phyloP scores from a whole-genome alignment of 768 basidiomycete genomes.

The Fomitopsis serialis region DNA sequence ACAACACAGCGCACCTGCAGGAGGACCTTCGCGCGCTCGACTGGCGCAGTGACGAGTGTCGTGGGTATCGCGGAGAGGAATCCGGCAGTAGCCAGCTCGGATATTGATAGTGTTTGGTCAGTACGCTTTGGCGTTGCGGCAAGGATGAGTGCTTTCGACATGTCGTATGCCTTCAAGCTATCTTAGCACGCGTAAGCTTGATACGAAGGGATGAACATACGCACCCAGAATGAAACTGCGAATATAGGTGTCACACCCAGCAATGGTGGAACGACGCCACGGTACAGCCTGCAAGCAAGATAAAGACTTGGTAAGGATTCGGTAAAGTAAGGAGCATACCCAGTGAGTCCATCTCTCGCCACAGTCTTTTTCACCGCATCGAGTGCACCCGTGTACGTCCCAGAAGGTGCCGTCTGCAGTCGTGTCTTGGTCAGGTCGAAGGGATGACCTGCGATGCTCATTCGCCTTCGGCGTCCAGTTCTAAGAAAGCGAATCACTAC shows the following conservation, averaged over 20 bases:
- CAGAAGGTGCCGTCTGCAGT: constrained; percentile 85
- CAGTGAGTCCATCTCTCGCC: constrained; percentile 84
- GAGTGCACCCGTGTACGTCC: constrained; percentile 84
- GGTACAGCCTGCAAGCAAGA: constrained; percentile 57
- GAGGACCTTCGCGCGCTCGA: constrained; percentile 94
- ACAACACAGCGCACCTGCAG: constrained; percentile 56
- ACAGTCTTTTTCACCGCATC: constrained; percentile 91
- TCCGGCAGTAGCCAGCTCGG: constrained; percentile 87
- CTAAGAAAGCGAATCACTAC: constrained; percentile 24
- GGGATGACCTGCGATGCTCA: constrained; percentile 67
- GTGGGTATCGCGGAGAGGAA: constrained; percentile 92
- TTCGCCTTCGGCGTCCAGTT: not conserved
- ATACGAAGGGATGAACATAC: constrained; percentile 10
- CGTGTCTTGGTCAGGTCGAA: constrained; percentile 98
- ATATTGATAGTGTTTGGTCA: constrained; percentile 54
- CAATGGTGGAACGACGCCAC: constrained; percentile 90
- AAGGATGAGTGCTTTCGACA: constrained; percentile 83
- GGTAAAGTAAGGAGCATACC: constrained; percentile 42
- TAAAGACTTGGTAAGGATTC: not conserved
- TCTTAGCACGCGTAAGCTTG: not conserved
- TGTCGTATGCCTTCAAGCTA: constrained; percentile 75
- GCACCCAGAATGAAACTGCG: constrained; percentile 95
- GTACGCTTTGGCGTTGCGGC: constrained; percentile 73
- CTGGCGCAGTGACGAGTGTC: constrained; percentile 90
- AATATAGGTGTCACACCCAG: constrained; percentile 97